Conservation (phyloP, 1,139 yeast species). For the Geotrichum aggregatum region DNA sequence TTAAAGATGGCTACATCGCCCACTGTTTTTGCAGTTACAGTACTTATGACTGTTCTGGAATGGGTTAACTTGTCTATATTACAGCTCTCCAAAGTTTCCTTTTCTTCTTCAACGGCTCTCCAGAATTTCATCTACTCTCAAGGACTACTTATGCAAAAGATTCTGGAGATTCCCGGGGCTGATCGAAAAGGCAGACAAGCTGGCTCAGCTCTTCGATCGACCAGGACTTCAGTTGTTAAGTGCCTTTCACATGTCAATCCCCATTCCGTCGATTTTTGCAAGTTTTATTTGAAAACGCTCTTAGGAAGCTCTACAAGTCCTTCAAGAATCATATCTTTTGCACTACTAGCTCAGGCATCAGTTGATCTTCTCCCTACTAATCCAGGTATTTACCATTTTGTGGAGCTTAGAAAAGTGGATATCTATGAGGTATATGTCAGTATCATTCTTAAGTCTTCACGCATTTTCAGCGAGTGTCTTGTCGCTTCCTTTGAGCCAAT, state of each 20-base stretch:
- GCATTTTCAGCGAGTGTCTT: conserved; percentile 27
- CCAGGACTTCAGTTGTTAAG: conserved; percentile 28
- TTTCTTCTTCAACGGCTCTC: conserved; percentile 10
- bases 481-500: conserved; percentile 42
- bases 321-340: conserved; percentile 24
- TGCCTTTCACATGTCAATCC: conserved; percentile 18
- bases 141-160: conserved; percentile 28
- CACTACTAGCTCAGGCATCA: conserved; percentile 35
- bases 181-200: conserved; percentile 28
- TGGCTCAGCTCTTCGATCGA: conserved; percentile 31
- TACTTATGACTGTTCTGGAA: conserved; percentile 51
- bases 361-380: conserved; percentile 29
- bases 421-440: conserved; percentile 31
- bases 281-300: conserved; percentile 26
- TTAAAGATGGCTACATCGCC: conserved; percentile 33
- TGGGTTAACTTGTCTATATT: conserved; percentile 47
- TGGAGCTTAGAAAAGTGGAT: conserved; percentile 24
- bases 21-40: conserved; percentile 45
- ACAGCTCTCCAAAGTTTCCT: background rate
- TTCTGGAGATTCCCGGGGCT: conserved; percentile 22
- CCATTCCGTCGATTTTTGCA: conserved; percentile 21
- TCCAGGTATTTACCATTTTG: conserved; percentile 29
- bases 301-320: conserved; percentile 19
- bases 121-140: conserved; percentile 28
- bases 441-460: conserved; percentile 35